These are phyloP conservation scores for Malus hybrid DNA, from an alignment of 331 rosid genomes.

Conservation along the genomic window DNA sequence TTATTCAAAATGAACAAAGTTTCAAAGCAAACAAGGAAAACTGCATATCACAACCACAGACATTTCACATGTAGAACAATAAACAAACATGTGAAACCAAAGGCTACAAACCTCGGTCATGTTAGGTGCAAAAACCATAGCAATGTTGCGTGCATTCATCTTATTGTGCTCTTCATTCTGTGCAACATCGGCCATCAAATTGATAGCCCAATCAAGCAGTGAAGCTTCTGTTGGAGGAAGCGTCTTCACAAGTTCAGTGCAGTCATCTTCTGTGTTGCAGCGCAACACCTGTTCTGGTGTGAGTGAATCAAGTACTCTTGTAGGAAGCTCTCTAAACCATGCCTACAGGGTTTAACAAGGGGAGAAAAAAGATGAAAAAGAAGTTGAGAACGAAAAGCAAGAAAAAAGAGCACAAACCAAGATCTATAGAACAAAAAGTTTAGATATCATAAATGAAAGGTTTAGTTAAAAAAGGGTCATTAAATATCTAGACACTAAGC, in stretches of 20 bases:
- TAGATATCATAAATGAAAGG: not conserved
- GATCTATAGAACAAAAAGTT: not conserved
- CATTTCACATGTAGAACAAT: not conserved
- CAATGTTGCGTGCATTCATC: constrained; percentile 64
- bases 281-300: constrained; percentile 50
- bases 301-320: constrained; percentile 55
- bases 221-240: constrained; percentile 54
- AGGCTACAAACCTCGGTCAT: constrained; percentile 52
- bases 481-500: not conserved
- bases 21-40: not conserved
- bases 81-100: not conserved
- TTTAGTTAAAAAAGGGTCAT: not conserved
- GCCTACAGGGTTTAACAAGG: constrained; percentile 23
- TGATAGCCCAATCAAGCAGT: constrained; percentile 54
- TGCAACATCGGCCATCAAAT: constrained; percentile 58
- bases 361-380: not conserved
- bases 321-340: constrained; percentile 59
- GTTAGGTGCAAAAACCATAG: constrained; percentile 66
- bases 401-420: not conserved
- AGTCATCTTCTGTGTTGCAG: constrained; percentile 55
- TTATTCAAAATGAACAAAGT: not conserved
- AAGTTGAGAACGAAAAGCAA: not conserved
- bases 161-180: constrained; percentile 41
- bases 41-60: not conserved
- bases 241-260: constrained; percentile 26